phyloP scores from a whole-genome alignment of 257 asterid species.

The Solanum appendiculatum region DNA sequence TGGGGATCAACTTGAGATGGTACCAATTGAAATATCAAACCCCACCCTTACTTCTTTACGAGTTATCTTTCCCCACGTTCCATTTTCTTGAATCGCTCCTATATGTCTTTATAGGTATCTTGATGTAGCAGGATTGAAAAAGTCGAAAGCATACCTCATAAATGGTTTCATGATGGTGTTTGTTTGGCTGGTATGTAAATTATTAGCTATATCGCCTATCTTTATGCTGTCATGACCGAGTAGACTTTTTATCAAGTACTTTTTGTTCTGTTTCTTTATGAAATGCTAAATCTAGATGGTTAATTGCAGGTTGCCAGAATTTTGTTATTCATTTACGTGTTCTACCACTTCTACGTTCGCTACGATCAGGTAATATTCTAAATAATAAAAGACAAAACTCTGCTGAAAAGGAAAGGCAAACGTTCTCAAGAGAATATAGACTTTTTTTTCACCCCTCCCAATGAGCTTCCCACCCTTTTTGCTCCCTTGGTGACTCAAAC shows the following conservation, averaged over 20 bases:
- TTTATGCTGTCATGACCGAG: background rate
- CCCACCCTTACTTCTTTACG: background rate
- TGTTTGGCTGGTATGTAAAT: constrained; percentile 59
- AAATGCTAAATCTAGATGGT: background rate
- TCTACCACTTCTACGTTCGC: constrained; percentile 33
- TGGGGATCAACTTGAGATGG: constrained; percentile 84
- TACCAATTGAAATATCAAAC: constrained; percentile 1
- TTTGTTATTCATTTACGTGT: constrained; percentile 46
- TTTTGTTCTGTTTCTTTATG: background rate
- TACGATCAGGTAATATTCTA: constrained; percentile 44
- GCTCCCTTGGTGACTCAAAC: no score
- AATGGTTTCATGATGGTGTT: constrained; percentile 59
- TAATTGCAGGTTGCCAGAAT: constrained; percentile 65
- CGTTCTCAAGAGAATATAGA: background rate
- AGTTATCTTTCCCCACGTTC: background rate
- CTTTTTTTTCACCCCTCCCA: no score
- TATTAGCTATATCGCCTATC: background rate
- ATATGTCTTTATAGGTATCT: constrained; percentile 50
- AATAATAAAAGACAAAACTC: background rate
- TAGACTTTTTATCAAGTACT: background rate
- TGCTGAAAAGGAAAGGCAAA: background rate
- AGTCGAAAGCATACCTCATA: constrained; percentile 37
- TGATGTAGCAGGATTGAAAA: constrained; percentile 70
- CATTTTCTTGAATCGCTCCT: background rate
- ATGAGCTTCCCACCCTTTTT: no score